Base-by-base conservation (phyloP, 2,329 filamentous ascomycete genomes). In the Botrytis porri region DNA sequence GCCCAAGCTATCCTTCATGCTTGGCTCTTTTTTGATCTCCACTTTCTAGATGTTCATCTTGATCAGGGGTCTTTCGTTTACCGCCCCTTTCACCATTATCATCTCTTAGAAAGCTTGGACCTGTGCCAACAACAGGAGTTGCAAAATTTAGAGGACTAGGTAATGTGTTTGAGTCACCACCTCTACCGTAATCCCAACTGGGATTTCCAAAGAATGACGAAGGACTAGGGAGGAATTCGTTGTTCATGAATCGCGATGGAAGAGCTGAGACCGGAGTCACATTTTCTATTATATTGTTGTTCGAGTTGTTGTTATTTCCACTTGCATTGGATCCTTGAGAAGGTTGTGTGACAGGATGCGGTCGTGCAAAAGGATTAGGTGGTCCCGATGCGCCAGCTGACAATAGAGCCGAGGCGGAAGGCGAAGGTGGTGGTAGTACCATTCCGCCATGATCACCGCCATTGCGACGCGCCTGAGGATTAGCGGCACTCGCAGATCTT, bases 61-160 rank as follows among this genome's bases (percentile, higher is more conserved):
- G 48, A n/a, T 73, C 72, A 3, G 72, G 72, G 22, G 72, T 71
- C 54, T 73, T 73, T 64, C 72, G 63, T 73, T 76, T 16, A 70
- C 75, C 43, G 22, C 74, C 77, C 69, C 79, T 72, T 51, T 77
- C 76, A 32, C 76, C 75, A 62, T 75, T 78, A 70, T 90, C 89
- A 32, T 91, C 88, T 73, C 88, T 83, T 71, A 91, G 77, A 76
- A 91, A 91, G 73, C 88, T 90, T 4, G 89, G 89, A 3, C 89
- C 89, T 1, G 85, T 87, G 2, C 85, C 87, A 2, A 87, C 86
- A 2, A 90, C 84, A 0, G 96, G 96, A 1, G 96, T 98, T 48
- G 93, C 92, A 82, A 98, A 98, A 74, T 95, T 97, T 76, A 98
- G 84, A 16, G 96, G 96, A 81, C 94, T 98, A 0, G 95, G 95